These are phyloP conservation scores for Arctium lappa DNA, from an alignment of 129 eudicot species.

Conservation along the genomic window DNA sequence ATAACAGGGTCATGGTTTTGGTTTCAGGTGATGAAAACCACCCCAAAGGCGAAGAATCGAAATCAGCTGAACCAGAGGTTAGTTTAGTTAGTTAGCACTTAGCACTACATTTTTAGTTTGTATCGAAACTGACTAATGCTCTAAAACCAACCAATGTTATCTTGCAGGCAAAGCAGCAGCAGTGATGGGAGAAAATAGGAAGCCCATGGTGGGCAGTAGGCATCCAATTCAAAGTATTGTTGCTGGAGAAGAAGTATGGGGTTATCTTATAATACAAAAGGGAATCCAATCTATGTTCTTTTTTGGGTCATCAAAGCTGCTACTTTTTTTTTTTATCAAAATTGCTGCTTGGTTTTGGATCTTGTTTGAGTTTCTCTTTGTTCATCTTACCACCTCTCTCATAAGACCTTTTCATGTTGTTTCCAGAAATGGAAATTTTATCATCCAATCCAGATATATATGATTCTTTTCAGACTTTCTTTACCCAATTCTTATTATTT, in stretches of 20 bases:
- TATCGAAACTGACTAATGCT: not conserved
- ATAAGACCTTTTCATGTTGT: slow-evolving; percentile 21
- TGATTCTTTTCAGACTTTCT: not conserved
- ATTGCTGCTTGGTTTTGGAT: not conserved
- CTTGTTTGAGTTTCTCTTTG: slow-evolving; percentile 22
- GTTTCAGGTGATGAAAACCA: slow-evolving; percentile 33
- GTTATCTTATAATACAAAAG: slow-evolving; percentile 6
- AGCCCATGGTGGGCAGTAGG: slow-evolving; percentile 4
- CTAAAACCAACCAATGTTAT: not conserved
- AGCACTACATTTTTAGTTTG: not conserved
- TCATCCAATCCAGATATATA: not conserved
- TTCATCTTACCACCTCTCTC: slow-evolving; percentile 15
- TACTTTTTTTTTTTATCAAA: not conserved
- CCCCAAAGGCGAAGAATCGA: slow-evolving; percentile 36
- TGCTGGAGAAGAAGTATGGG: slow-evolving; percentile 1
- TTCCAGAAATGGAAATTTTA: slow-evolving; percentile 16
- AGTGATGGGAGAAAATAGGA: slow-evolving; percentile 14
- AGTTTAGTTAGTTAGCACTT: not conserved
- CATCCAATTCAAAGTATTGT: slow-evolving; percentile 10
- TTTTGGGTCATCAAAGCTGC: slow-evolving; percentile 2
- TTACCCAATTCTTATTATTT: not conserved
- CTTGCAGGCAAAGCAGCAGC: slow-evolving; percentile 23
- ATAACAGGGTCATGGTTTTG: not conserved
- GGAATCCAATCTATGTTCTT: not conserved
- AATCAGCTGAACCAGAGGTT: slow-evolving; percentile 35